Evolutionary conservation across 2,329 filamentous ascomycete genomes (phyloP), one percentile per base, ranked within the genome.

Genomic region (Colletotrichum viniferum): DNA sequence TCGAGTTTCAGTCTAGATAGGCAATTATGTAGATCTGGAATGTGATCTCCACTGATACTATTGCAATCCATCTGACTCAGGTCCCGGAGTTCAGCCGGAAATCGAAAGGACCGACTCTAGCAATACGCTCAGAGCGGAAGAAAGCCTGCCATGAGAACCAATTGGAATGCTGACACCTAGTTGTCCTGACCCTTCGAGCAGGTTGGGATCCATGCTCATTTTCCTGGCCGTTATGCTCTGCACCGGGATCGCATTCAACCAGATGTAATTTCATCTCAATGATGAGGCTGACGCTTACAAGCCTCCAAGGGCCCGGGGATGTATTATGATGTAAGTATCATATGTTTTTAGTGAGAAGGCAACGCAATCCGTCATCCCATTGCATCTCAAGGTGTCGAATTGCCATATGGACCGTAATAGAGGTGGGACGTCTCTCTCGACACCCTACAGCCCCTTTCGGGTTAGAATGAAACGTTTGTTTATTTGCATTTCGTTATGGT

Each of bases 201-300:
- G 8, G 16, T n/a, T 43, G 38, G 38, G 16, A 43, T 43, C 38
- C 38, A n/a, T n/a, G 18, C 38, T 9, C 38, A 43, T 3, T n/a
- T 43, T 5, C 0, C 38, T n/a, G 38, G 38, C 18, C 38, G 0
- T 43, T 18, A 0, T 43, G 18, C 0, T 43, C 38, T n/a, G 9
- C 38, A 43, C 5, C 38, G 9, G 18, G 18, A 43, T 43, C 18
- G 16, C 9, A n/a, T 3, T n/a, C 18, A n/a, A 18, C 8, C 8
- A 43, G 1, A 36, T 36, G 34, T 4, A 36, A 10, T n/a, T 43
- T 43, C 3, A 43, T n/a, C 4, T 43, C 38, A 5, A 18, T n/a
- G 5, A n/a, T 43, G 9, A 43, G 38, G 9, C 18, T n/a, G 38
- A 43, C 9, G 3, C 18, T n/a, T n/a, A 5, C 38, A 12, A 1